Percentiles rank a stretch among this genome's conserved stretches.
phyloP scores from a whole-genome alignment of 2,329 filamentous ascomycete species.

The Aspergillus puulaauensis region DNA sequence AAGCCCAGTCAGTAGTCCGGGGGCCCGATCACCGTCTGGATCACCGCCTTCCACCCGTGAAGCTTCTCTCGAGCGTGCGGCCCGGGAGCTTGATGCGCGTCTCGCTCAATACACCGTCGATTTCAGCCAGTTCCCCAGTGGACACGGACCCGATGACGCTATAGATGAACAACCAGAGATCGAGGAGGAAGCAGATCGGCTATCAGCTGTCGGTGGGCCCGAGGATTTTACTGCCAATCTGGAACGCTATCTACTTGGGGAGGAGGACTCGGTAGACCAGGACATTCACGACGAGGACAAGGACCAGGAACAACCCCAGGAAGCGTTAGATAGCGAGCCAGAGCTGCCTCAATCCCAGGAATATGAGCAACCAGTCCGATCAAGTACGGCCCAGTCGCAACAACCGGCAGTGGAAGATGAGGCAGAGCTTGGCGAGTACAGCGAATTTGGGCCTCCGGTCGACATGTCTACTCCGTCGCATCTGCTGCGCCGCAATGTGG shows the following conservation, averaged over 20 bases:
- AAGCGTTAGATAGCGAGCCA: slow-evolving; percentile 16
- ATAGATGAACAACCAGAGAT: slow-evolving; percentile 25
- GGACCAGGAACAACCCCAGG: slow-evolving; percentile 7
- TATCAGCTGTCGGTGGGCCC: slow-evolving; percentile 41
- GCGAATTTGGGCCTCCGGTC: slow-evolving; percentile 43
- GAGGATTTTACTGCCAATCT: slow-evolving; percentile 45
- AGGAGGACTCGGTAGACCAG: slow-evolving; percentile 21
- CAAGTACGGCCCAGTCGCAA: slow-evolving; percentile 21
- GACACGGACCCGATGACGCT: slow-evolving; percentile 23
- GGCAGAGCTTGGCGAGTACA: slow-evolving; percentile 36
- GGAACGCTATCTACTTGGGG: slow-evolving; percentile 39
- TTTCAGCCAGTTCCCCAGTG: slow-evolving; percentile 37
- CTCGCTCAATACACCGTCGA: slow-evolving; percentile 43
- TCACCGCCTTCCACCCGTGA: slow-evolving; percentile 18
- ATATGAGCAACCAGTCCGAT: slow-evolving; percentile 14
- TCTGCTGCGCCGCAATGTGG: slow-evolving; percentile 32
- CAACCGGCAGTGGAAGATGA: slow-evolving; percentile 32
- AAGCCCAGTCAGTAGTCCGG: slow-evolving; percentile 19
- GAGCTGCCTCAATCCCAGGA: background rate
- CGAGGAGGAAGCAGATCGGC: slow-evolving; percentile 21
- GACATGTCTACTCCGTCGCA: slow-evolving; percentile 47
- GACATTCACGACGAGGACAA: slow-evolving; percentile 9
- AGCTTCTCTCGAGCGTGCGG: slow-evolving; percentile 26
- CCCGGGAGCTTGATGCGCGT: slow-evolving; percentile 38
- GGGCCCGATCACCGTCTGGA: slow-evolving; percentile 12